phyloP scores from a whole-genome alignment of 495 filamentous ascomycete species.

The Aspergillus sclerotiicarbonarius region DNA sequence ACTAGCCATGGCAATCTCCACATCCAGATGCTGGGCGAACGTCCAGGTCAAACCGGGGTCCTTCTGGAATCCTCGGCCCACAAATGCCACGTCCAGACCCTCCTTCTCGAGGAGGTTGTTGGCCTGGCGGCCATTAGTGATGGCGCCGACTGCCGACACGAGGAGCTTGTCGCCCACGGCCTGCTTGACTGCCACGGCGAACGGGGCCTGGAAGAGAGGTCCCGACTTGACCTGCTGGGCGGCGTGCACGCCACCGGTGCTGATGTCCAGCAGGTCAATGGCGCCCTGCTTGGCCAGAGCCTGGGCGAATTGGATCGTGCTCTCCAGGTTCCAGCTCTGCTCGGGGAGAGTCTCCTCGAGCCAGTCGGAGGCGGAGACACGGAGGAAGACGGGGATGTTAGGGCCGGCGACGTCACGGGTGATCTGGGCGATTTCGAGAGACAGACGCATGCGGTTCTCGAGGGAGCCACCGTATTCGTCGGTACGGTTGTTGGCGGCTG shows the following conservation, averaged over 20 bases:
- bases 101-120: slow-evolving; percentile 56
- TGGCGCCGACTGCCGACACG: slow-evolving; percentile 63
- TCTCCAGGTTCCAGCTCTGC: slow-evolving; percentile 56
- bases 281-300: slow-evolving; percentile 53
- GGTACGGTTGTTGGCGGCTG: slow-evolving; percentile 58
- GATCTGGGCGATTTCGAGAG: slow-evolving; percentile 58
- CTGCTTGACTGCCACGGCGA: slow-evolving; percentile 60
- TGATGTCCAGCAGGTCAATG: slow-evolving; percentile 67
- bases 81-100: slow-evolving; percentile 58
- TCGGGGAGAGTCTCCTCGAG: slow-evolving; percentile 47
- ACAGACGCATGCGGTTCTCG: slow-evolving; percentile 60
- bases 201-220: slow-evolving; percentile 66
- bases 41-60: slow-evolving; percentile 59
- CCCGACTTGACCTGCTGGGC: slow-evolving; percentile 56
- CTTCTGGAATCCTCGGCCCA: slow-evolving; percentile 69
- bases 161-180: slow-evolving; percentile 58
- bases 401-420: slow-evolving; percentile 53
- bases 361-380: slow-evolving; percentile 62
- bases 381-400: slow-evolving; percentile 64
- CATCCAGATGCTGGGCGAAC: slow-evolving; percentile 62
- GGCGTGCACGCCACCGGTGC: slow-evolving; percentile 57
- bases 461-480: slow-evolving; percentile 67
- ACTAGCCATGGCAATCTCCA: slow-evolving; percentile 56
- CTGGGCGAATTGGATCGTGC: slow-evolving; percentile 54
- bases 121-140: slow-evolving; percentile 59